A percentile compares a stretch with the other conserved stretches of the same genome.
Conservation (phyloP, 768 basidiomycete genomes). For the button mushroom (Agaricus bisporus) region DNA sequence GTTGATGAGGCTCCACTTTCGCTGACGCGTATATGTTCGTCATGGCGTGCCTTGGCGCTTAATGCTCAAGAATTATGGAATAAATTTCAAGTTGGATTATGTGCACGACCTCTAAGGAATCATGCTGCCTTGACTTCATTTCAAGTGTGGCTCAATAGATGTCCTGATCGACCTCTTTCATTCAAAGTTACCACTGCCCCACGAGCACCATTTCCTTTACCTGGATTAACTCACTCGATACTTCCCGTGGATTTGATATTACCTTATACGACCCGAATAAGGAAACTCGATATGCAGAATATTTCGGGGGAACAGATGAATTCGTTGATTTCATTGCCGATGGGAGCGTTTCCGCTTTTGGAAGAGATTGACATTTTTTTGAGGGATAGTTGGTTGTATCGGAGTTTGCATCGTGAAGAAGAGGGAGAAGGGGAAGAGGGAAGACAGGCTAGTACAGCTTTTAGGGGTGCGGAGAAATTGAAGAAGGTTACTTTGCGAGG, state of each 20-base stretch:
- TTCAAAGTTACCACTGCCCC: constrained; percentile 6
- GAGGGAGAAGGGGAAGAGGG: too few relatives aligned
- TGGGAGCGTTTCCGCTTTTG: background rate
- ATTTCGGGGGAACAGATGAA: constrained; percentile 9
- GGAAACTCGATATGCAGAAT: constrained; percentile 4
- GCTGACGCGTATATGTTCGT: constrained; percentile 16
- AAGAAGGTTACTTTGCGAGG: constrained; percentile 11
- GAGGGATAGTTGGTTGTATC: constrained; percentile 10
- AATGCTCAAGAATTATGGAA: constrained; percentile 18
- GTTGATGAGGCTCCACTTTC: constrained; percentile 14
- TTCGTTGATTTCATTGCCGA: constrained; percentile 1
- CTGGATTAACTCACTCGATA: constrained; percentile 3
- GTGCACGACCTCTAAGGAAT: constrained; percentile 1
- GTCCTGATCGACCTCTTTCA: constrained; percentile 7
- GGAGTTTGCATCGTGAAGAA: background rate
- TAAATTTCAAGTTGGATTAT: constrained; percentile 6
- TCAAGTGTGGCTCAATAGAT: constrained; percentile 10
- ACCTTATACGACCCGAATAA: constrained; percentile 2
- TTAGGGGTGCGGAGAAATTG: constrained; percentile 10
- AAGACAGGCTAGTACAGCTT: constrained; percentile 1
- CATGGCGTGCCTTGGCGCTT: constrained; percentile 15
- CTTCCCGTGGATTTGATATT: constrained; percentile 6
- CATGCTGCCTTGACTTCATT: constrained; percentile 6
- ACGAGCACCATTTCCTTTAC: constrained; percentile 5
- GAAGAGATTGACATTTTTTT: constrained; percentile 6